Evolutionary conservation across 1,284 basidiomycete genomes (phyloP), one percentile per base, ranked within the genome.

Genomic region (Cerrena zonata): DNA sequence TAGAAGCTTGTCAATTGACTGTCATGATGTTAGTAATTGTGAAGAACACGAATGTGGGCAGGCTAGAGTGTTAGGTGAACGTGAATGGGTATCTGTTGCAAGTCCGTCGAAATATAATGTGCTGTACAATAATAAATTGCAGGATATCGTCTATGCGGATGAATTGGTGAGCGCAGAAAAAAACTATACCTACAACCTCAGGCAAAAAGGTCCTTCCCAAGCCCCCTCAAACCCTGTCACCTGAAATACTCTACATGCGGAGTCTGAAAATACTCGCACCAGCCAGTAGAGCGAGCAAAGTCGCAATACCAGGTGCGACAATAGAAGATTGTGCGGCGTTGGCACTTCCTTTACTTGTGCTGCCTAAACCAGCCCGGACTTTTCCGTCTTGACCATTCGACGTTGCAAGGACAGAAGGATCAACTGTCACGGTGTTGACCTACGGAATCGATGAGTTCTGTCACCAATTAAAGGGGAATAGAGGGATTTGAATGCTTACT

Each of bases 381-480:
- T 65, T 64, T 47, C 71, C 76, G 7, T 59, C 58, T 53, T 76
- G 73, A 3, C 80, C 80, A 61, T 81, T 79, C 43, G 72, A 75
- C 19, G 76, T 78, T 25, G 71, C 76, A 44, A 81, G 61, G 36
- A 68, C 63, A 25, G 59, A 49, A 5, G 70, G 61, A 56, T 62
- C 61, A 37, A 64, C 48, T 22, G 60, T 61, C 42, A 55, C 63
- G 5, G 63, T 82, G 55, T 82, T 81, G 18, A 56, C 56, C 48
- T 49, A 30, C 5, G 25, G 13, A 34, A 34, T 15, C 5, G 42
- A 44, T n/a, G n/a, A n/a, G n/a, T n/a, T n/a, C n/a, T n/a, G n/a
- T n/a, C n/a, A n/a, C 18, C 39, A n/a, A n/a, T n/a, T 11, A 36
- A 36, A 36, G 34, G 34, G n/a, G n/a, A 11, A n/a, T 11, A 40